These are phyloP conservation scores for Microcyclospora pomicola DNA, from an alignment of 2,329 filamentous ascomycete genomes.

Conservation along the genomic window DNA sequence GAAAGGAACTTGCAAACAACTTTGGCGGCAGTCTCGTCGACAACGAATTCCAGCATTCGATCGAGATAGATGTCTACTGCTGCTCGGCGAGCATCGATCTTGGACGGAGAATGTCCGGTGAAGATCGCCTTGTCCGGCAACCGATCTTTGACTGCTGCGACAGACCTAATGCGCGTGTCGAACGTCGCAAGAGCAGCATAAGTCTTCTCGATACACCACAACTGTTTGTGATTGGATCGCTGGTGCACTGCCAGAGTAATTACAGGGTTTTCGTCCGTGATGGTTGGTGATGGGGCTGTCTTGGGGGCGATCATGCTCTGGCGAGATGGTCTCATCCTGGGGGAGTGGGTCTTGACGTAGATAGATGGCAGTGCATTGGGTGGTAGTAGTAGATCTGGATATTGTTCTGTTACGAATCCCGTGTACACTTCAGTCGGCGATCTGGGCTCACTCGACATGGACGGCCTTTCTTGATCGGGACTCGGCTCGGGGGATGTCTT, in stretches of 20 bases:
- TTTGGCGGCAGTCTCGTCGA: slow-evolving; percentile 62
- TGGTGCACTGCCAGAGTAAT: slow-evolving; percentile 81
- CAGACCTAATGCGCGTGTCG: slow-evolving; percentile 66
- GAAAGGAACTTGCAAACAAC: slow-evolving; percentile 81
- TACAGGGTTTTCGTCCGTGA: slow-evolving; percentile 81
- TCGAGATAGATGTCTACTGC: slow-evolving; percentile 80
- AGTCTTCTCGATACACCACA: slow-evolving; percentile 94
- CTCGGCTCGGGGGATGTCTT: slow-evolving; percentile 13
- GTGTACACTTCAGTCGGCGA: slow-evolving; percentile 47
- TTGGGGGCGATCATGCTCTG: slow-evolving; percentile 70
- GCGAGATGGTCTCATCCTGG: slow-evolving; percentile 82
- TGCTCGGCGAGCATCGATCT: slow-evolving; percentile 70
- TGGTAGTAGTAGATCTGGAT: slow-evolving; percentile 70
- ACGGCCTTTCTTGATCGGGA: slow-evolving; percentile 14
- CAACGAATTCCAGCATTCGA: slow-evolving; percentile 64
- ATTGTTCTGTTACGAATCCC: slow-evolving; percentile 72
- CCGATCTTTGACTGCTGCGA: slow-evolving; percentile 56
- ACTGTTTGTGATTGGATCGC: slow-evolving; percentile 58
- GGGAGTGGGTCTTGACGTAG: slow-evolving; percentile 77
- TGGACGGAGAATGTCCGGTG: slow-evolving; percentile 82
- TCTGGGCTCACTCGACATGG: slow-evolving; percentile 13
- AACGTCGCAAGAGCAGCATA: slow-evolving; percentile 66
- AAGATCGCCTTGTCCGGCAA: slow-evolving; percentile 80
- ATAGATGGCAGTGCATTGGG: slow-evolving; percentile 82
- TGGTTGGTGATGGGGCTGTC: too few species aligned